phyloP scores from a whole-genome alignment of 2,329 filamentous ascomycete genomes.

The Ophiocordyceps sinensis region DNA sequence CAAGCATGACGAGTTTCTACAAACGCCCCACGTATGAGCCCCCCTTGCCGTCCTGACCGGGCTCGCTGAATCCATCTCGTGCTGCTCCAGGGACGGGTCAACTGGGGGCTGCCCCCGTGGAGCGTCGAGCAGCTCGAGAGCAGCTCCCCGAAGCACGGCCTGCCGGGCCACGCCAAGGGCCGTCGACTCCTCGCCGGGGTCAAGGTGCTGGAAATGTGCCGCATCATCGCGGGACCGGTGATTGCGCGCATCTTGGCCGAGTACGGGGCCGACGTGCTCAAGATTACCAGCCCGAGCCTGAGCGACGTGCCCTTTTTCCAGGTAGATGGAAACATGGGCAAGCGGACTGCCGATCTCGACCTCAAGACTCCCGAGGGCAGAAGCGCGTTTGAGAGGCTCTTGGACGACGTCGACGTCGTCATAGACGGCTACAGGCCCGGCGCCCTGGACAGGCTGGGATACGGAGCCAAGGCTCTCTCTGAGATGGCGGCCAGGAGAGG shows the following conservation, averaged over 20 bases:
- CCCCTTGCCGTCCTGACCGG: not conserved
- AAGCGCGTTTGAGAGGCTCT: slow-evolving; percentile 39
- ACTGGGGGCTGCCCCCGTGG: slow-evolving; percentile 28
- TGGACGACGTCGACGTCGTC: slow-evolving; percentile 49
- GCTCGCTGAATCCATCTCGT: not conserved
- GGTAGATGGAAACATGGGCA: slow-evolving; percentile 58
- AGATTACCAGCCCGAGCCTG: slow-evolving; percentile 53
- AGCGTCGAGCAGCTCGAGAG: slow-evolving; percentile 35
- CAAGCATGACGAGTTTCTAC: slow-evolving; percentile 43
- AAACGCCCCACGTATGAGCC: slow-evolving; percentile 28
- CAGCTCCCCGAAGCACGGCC: slow-evolving; percentile 29
- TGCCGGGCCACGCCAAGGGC: slow-evolving; percentile 12
- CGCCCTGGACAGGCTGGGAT: slow-evolving; percentile 47
- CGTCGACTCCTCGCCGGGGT: slow-evolving; percentile 38
- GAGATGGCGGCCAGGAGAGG: slow-evolving; percentile 37
- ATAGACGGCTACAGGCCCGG: slow-evolving; percentile 56
- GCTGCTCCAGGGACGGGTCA: slow-evolving; percentile 26
- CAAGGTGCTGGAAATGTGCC: slow-evolving; percentile 60
- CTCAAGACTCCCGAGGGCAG: slow-evolving; percentile 41
- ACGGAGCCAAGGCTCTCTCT: slow-evolving; percentile 39
- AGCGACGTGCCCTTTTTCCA: slow-evolving; percentile 61
- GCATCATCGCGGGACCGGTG: slow-evolving; percentile 63
- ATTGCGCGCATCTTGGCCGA: slow-evolving; percentile 59
- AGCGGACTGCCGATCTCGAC: slow-evolving; percentile 50
- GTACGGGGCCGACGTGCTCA: slow-evolving; percentile 60